Base-by-base conservation (phyloP, 176 grass and related monocot genomes). In the Triticum turgidum region DNA sequence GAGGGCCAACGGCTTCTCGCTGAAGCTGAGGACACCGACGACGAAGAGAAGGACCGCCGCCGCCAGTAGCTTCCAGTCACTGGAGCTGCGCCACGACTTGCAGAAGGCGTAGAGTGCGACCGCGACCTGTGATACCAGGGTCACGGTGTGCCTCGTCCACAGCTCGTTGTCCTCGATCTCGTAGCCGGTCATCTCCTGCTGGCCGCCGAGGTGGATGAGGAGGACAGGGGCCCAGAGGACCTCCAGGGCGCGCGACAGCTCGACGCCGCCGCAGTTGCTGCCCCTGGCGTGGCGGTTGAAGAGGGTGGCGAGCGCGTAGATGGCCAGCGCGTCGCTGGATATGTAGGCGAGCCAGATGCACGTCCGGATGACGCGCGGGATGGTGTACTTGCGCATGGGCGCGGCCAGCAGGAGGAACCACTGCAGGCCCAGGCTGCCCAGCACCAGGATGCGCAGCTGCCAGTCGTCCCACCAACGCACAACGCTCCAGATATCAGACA, bases 261-360 rank as follows among this genome's bases (percentile, higher is more conserved):
- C 41, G 9, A 44, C 9, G 42, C 0, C 0, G 7, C 18, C 11
- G 5, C 62, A 30, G 62, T 10, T 56, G 4, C 62, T 29, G 62
- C 2, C 41, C 73, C 5, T 61, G 10, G 49, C 34, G 29, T 85
- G 83, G 12, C 83, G 83, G 22, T 74, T 84, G 82, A 84, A 84
- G 82, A 84, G 82, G 52, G 69, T 73, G 32, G 66, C 80, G 0
- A 84, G 82, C 7, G 82, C 82, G 17, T 84, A 84, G 71, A 84
- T 84, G 0, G 83, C 61, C 61, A 85, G 42, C 0, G 83, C 61
- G 4, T 85, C 83, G 42, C 83, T 52, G 61, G 41, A 2, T 0
- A 85, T 37, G 8, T 85, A 85, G 0, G 39, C 83, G 7, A 85
- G 12, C 83, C 83, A 77, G 41, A 67, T 85, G 73, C 3, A 25